Evolutionary conservation across 2,329 filamentous ascomycete species (phyloP).

Genomic region (Penicillium sp.): DNA sequence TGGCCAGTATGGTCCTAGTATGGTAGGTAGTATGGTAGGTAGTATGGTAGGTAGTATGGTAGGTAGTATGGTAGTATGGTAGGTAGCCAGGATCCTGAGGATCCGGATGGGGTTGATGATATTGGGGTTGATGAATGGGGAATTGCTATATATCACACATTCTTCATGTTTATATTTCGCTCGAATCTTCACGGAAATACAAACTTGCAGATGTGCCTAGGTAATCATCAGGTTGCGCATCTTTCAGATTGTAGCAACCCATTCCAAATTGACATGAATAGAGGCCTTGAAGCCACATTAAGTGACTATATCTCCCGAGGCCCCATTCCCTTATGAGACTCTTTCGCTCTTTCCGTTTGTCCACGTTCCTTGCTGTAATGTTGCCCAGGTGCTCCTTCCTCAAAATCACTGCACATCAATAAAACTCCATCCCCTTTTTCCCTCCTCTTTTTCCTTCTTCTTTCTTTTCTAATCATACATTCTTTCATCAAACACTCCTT

Average conservation of each 20-base stretch:
- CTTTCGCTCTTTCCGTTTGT: neutral
- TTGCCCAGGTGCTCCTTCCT: neutral
- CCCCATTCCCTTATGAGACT: neutral
- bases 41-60: too few species aligned
- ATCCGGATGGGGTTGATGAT: too few species aligned
- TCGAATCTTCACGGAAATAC: neutral
- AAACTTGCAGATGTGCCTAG: too few species aligned
- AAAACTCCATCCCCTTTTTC: neutral
- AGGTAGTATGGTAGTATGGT: too few species aligned
- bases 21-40: too few species aligned
- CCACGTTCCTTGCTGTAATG: neutral
- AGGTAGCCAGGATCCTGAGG: too few species aligned
- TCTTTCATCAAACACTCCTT: slow-evolving; percentile 6
- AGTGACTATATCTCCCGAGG: too few species aligned
- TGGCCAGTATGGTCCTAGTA: too few species aligned
- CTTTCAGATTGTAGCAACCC: neutral
- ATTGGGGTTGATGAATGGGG: too few species aligned
- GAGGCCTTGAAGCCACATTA: neutral
- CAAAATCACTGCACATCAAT: neutral
- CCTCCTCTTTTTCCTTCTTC: neutral
- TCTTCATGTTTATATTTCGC: rapidly evolving
- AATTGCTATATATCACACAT: too few species aligned
- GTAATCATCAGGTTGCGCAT: neutral
- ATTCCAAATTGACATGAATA: neutral
- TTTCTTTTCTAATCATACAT: slow-evolving; percentile 4